Base-by-base conservation (phyloP, 768 basidiomycete genomes). In the Lactarius vividus region DNA sequence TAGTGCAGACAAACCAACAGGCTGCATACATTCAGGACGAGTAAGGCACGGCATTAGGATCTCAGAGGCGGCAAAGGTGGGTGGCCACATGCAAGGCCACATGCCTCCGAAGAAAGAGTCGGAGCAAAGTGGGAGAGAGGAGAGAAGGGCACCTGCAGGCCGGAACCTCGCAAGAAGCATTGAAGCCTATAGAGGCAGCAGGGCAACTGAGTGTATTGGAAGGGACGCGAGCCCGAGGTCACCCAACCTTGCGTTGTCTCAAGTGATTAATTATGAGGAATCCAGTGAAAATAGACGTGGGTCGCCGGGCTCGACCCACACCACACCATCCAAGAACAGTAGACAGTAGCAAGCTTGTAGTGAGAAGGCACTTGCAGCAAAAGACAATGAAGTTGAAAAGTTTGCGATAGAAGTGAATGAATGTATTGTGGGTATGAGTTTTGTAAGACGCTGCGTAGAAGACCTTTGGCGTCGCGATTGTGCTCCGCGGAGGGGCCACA, bases 181-280 rank as follows among this genome's bases (percentile, higher is more conserved):
- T 1, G 88, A 86, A 67, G 84, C 88, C 71, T 88, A 89, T 20
- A 89, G 75, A 28, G 86, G 88, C 15, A 82, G 76, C 89, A 89
- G 3, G 84, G 20, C 16, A 55, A 28, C 23, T 13, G 0, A 86
- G 80, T 23, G 18, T 42, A 18, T 7, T 4, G 37, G 16, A 39
- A 39, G 37, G 37, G 13, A 15, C 9, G 15, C 16, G 39, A 40
- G 15, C 39, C 13, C 15, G 18, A 91, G 75, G 72, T 92, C 89
- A 69, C 84, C 92, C 71, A 79, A 89, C 68, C 76, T 85, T 57
- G 91, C 88, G 59, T 83, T 83, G 46, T 85, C 79, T 64, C 80
- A 82, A 89, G 90, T 42, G 20, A 42, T 18, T 7, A 40, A 16
- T 40, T 4, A 91, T 85, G 64, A 87, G 88, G 23, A 88, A 75